A percentile compares a stretch with the other conserved stretches of the same genome.
These are phyloP conservation scores for Parathielavia appendiculata DNA, from an alignment of 495 filamentous ascomycete genomes.

Conservation along the genomic window DNA sequence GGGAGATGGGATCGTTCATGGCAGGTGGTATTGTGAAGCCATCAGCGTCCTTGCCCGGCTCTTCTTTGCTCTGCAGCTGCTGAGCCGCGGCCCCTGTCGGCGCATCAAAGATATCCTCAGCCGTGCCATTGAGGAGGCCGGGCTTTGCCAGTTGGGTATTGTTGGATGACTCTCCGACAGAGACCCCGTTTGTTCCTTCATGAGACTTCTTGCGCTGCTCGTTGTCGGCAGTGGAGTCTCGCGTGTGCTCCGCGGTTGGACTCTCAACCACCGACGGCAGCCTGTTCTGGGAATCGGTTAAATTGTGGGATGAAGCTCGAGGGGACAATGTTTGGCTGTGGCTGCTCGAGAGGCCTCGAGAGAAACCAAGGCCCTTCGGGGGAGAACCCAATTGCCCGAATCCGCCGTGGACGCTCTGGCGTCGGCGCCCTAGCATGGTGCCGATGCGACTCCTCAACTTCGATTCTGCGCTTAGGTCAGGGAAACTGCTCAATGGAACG, in stretches of 20 bases:
- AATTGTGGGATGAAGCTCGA: conserved; percentile 49
- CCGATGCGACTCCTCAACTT: conserved; percentile 62
- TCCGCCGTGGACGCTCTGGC: conserved; percentile 52
- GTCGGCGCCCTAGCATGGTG: conserved; percentile 69
- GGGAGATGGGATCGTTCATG: conserved; percentile 72
- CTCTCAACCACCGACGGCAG: conserved; percentile 49
- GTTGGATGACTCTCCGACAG: conserved; percentile 25
- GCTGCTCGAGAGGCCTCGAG: conserved; percentile 45
- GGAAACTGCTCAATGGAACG: background rate
- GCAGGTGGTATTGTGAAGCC: conserved; percentile 66
- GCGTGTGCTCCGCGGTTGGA: conserved; percentile 31
- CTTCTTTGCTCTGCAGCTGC: conserved; percentile 37
- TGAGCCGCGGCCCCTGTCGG: conserved; percentile 45
- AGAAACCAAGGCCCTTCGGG: conserved; percentile 48
- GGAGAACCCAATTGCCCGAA: conserved; percentile 43
- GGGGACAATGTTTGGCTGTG: conserved; percentile 47
- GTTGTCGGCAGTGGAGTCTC: conserved; percentile 25
- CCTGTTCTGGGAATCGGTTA: conserved; percentile 48
- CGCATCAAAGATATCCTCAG: conserved; percentile 41
- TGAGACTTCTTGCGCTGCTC: conserved; percentile 35
- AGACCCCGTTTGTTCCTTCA: conserved; percentile 43
- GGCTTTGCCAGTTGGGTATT: conserved; percentile 26
- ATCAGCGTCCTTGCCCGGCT: conserved; percentile 50
- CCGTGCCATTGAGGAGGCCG: conserved; percentile 36
- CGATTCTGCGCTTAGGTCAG: conserved; percentile 35